Conservation (phyloP, 2,329 filamentous ascomycete species). For the Diaporthe sp. region DNA sequence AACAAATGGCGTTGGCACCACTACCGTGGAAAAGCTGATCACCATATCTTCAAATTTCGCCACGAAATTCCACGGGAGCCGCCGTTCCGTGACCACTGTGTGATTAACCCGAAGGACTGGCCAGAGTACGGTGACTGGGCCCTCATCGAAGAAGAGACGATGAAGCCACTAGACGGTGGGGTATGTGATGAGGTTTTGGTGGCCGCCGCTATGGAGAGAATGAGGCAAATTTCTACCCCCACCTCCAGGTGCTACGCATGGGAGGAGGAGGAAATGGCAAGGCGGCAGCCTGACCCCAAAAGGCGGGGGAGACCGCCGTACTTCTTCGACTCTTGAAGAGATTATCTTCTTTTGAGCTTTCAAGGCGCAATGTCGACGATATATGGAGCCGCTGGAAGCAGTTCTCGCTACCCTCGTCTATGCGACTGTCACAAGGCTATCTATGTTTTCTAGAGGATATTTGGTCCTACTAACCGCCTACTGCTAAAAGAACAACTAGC, state of each 20-base stretch:
- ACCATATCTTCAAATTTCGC: slow-evolving; percentile 15
- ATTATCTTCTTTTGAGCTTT: not conserved
- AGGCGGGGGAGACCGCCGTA: slow-evolving; percentile 17
- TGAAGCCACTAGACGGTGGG: not conserved
- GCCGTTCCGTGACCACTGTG: not conserved
- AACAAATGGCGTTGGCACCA: slow-evolving; percentile 18
- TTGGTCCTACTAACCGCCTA: too few species aligned
- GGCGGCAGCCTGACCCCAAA: slow-evolving; percentile 18
- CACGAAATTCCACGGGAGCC: not conserved
- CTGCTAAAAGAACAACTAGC: too few species aligned
- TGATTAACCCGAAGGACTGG: not conserved
- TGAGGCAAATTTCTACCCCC: not conserved
- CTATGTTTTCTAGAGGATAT: slow-evolving; percentile 9
- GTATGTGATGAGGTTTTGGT: not conserved
- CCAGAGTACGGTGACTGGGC: not conserved
- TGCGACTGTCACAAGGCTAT: slow-evolving; percentile 2
- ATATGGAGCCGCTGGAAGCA: slow-evolving; percentile 15
- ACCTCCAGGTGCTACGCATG: slow-evolving; percentile 6
- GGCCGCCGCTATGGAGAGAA: not conserved
- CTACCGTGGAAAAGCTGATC: not conserved
- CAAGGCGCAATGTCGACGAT: slow-evolving; percentile 3
- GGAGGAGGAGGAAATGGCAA: slow-evolving; percentile 9
- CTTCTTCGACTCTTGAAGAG: slow-evolving; percentile 22
- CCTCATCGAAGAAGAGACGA: not conserved
- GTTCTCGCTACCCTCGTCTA: slow-evolving; percentile 5